These are phyloP conservation scores for Globisporangium echinulatum DNA, from an alignment of 352 stramenopile genomes.

Conservation along the genomic window DNA sequence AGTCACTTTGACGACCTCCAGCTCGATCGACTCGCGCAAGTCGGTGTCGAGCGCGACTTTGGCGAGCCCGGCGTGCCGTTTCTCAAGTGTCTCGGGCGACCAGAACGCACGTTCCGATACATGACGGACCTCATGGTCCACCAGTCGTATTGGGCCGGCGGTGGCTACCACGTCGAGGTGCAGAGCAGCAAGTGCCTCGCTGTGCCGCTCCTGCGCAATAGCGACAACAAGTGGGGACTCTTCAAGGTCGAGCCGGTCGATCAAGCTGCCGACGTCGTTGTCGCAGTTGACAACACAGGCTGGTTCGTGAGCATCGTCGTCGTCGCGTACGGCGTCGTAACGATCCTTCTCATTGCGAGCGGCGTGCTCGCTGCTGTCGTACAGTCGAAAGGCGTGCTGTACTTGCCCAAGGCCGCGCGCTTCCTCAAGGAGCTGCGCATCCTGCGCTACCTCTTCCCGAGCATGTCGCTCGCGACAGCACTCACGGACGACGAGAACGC, in stretches of 20 bases:
- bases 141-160: constrained; percentile 48
- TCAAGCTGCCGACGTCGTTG: constrained; percentile 30
- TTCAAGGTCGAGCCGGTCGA: constrained; percentile 38
- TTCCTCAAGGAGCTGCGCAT: constrained; percentile 21
- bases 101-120: constrained; percentile 32
- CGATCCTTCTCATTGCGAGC: constrained; percentile 39
- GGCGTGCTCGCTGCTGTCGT: constrained; percentile 42
- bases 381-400: constrained; percentile 29
- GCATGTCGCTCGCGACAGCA: constrained; percentile 31
- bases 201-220: constrained; percentile 28
- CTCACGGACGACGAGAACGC: constrained; percentile 27
- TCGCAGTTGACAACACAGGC: constrained; percentile 32
- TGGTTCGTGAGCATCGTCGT: constrained; percentile 38
- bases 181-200: constrained; percentile 47
- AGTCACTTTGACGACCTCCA: constrained; percentile 37
- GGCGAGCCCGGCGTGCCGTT: constrained; percentile 37
- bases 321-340: constrained; percentile 35
- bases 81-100: constrained; percentile 39
- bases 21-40: constrained; percentile 27
- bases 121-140: constrained; percentile 58
- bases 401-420: constrained; percentile 32
- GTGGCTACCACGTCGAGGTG: constrained; percentile 42
- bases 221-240: constrained; percentile 35
- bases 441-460: constrained; percentile 39
- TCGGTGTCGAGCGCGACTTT: constrained; percentile 30